These are phyloP conservation scores for Panicum virgatum DNA, from an alignment of 202 grass and related monocot species.

Conservation along the genomic window DNA sequence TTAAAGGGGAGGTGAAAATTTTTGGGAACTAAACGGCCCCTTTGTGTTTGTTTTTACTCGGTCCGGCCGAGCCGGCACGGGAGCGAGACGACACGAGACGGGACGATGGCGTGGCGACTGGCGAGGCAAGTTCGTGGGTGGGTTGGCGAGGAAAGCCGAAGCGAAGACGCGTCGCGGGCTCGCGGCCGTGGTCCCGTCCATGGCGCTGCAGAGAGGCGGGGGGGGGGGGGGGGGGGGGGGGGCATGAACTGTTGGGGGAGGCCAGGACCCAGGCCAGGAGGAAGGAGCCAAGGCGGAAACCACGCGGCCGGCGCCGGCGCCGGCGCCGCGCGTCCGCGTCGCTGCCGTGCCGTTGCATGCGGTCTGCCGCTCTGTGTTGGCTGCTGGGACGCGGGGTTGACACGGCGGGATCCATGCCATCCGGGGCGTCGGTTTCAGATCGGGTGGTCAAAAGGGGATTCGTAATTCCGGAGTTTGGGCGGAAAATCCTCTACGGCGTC, in stretches of 20 bases:
- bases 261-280: too few species aligned
- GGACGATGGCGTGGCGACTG: not conserved
- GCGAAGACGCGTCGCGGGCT: slow-evolving; percentile 30
- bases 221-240: too few species aligned
- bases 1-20: too few species aligned
- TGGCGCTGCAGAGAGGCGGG: too few species aligned
- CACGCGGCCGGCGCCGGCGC: slow-evolving; percentile 31
- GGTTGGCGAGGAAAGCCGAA: not conserved
- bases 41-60: slow-evolving; percentile 20
- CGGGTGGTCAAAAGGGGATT: not conserved
- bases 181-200: not conserved
- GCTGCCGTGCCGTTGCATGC: not conserved
- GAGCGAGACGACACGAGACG: not conserved
- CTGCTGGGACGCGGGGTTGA: slow-evolving; percentile 34
- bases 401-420: not conserved
- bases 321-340: not conserved
- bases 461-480: not conserved
- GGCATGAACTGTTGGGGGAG: too few species aligned
- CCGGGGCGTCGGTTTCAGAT: not conserved
- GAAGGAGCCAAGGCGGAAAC: slow-evolving; percentile 31
- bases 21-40: too few species aligned
- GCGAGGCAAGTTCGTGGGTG: not conserved
- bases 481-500: not conserved
- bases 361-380: not conserved
- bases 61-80: slow-evolving; percentile 10